phyloP scores from a whole-genome alignment of 257 asterid genomes.

The Fraxinus cuspidata region DNA sequence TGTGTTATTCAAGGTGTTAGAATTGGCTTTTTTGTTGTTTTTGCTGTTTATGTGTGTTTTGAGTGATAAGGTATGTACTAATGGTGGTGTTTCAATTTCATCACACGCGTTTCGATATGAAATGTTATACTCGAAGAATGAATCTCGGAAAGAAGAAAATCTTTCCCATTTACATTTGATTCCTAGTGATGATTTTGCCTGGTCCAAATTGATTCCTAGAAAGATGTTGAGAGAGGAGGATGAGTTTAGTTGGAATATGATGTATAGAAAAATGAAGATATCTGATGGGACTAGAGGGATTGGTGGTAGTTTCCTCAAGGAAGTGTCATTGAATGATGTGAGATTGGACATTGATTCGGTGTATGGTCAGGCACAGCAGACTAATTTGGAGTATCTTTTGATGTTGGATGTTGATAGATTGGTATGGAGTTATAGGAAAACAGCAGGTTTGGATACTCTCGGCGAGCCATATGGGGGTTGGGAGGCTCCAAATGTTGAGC shows the following conservation, averaged over 20 bases:
- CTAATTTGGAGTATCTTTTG: slow-evolving; percentile 85
- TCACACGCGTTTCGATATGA: slow-evolving; percentile 69
- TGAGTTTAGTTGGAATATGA: slow-evolving; percentile 48
- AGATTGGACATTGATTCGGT: slow-evolving; percentile 63
- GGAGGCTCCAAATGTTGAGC: slow-evolving; percentile 74
- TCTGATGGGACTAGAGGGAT: slow-evolving; percentile 27
- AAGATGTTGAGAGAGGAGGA: slow-evolving; percentile 70
- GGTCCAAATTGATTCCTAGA: slow-evolving; percentile 71
- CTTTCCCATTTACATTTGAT: slow-evolving; percentile 62
- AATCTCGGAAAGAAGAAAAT: slow-evolving; percentile 53
- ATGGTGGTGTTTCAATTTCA: slow-evolving; percentile 43
- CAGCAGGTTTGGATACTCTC: slow-evolving; percentile 72
- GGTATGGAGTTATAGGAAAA: slow-evolving; percentile 85
- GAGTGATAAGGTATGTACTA: slow-evolving; percentile 69
- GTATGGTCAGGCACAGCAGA: slow-evolving; percentile 83
- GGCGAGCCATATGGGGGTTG: slow-evolving; percentile 89
- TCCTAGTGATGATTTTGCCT: slow-evolving; percentile 65
- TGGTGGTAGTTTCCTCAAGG: slow-evolving; percentile 53
- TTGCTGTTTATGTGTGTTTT: slow-evolving; percentile 42
- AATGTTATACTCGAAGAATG: slow-evolving; percentile 49
- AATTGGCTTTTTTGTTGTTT: slow-evolving; percentile 33
- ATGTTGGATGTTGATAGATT: slow-evolving; percentile 82
- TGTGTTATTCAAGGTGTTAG: slow-evolving; percentile 30
- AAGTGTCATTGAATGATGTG: slow-evolving; percentile 69
- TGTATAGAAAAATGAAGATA: slow-evolving; percentile 51